Evolutionary conservation across 2,329 filamentous ascomycete species (phyloP).

Genomic region (Myriosclerotinia curreyana): DNA sequence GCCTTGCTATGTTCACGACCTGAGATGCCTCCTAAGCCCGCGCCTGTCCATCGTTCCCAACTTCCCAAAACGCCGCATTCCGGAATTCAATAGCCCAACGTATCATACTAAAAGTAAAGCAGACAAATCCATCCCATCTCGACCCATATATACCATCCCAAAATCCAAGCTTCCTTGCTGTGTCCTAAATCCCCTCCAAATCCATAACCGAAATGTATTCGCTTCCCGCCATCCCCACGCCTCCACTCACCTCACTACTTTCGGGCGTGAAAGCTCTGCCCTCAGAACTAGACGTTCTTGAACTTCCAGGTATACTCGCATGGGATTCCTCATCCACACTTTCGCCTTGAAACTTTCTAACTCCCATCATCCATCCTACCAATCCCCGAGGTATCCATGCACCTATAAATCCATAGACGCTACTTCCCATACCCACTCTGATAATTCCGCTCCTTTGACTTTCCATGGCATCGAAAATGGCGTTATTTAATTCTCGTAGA

Average conservation of each 20-base stretch:
- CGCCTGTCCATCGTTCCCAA: not conserved
- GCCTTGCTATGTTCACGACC: not conserved
- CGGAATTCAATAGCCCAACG: not conserved
- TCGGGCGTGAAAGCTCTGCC: constrained; percentile 27
- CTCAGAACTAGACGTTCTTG: constrained; percentile 18
- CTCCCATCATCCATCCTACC: constrained; percentile 92
- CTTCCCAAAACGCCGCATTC: not conserved
- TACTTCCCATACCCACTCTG: constrained; percentile 79
- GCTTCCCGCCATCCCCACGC: constrained; percentile 30
- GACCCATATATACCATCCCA: not conserved
- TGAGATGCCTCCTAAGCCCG: not conserved
- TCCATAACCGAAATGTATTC: constrained; percentile 33
- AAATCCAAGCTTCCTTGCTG: not conserved
- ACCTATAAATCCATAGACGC: constrained; percentile 82
- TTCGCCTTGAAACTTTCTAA: constrained; percentile 50
- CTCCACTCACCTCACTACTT: constrained; percentile 21
- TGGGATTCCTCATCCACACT: constrained; percentile 8
- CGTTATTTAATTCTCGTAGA: constrained; percentile 75
- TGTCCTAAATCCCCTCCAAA: not conserved
- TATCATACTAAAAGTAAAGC: not conserved
- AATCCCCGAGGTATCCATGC: constrained; percentile 72
- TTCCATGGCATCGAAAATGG: constrained; percentile 86
- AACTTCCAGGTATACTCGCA: not conserved
- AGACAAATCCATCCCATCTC: not conserved
- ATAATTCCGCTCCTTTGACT: constrained; percentile 52